Evolutionary conservation across 495 filamentous ascomycete genomes (phyloP).

Genomic region (Aspergillus conjunctus): DNA sequence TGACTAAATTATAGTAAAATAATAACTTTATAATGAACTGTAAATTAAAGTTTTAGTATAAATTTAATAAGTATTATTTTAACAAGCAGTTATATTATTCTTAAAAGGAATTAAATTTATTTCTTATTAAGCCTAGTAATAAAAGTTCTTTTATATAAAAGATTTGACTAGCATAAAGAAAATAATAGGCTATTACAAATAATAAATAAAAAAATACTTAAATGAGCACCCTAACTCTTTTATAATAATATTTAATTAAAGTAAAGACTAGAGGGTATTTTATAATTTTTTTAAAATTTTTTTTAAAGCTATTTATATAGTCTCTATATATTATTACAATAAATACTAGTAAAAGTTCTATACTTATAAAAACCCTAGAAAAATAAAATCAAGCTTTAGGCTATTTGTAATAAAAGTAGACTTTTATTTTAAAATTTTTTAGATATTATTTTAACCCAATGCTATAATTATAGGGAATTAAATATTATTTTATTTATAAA

Average conservation of each 20-base stretch:
- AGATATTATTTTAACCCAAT: too few relatives aligned
- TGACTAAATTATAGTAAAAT: slow-evolving; percentile 6
- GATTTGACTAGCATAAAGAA: neutral
- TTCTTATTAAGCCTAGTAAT: neutral
- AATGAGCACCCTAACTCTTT: too few relatives aligned
- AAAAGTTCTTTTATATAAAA: neutral
- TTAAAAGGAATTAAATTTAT: too few relatives aligned
- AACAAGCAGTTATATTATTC: slow-evolving; percentile 3
- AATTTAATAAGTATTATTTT: neutral
- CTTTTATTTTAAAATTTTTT: too few relatives aligned
- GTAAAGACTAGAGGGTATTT: neutral
- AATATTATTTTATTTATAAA: neutral
- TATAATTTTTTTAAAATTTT: too few relatives aligned
- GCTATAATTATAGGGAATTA: neutral
- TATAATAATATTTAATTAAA: neutral
- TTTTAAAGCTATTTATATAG: too few relatives aligned
- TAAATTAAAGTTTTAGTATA: slow-evolving; percentile 4
- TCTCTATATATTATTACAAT: too few relatives aligned
- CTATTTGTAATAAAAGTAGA: too few relatives aligned
- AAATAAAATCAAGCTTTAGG: too few relatives aligned
- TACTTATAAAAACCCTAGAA: too few relatives aligned
- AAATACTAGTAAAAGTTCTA: neutral
- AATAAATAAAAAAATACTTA: neutral
- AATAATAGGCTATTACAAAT: too few relatives aligned
- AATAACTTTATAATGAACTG: neutral